Evolutionary conservation across 1,284 basidiomycete genomes (phyloP).

Genomic region (Testicularia cyperi): DNA sequence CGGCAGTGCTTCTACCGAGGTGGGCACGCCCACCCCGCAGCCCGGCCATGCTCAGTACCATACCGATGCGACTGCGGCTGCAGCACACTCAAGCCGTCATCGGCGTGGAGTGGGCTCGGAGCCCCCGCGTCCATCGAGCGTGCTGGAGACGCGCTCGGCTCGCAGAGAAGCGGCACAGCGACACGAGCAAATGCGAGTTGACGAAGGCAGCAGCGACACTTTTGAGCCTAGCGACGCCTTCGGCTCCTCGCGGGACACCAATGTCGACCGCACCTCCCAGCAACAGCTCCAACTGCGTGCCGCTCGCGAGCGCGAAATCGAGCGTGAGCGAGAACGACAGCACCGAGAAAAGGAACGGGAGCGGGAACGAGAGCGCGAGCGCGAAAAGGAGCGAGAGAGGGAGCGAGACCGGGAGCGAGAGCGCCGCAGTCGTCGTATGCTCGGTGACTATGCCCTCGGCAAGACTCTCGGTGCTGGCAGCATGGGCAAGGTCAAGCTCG

Average conservation of each 20-base stretch:
- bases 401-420: constrained; percentile 41
- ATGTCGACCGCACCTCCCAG: constrained; percentile 24
- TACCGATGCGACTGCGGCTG: constrained; percentile 14
- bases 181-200: constrained; percentile 16
- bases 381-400: constrained; percentile 20
- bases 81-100: constrained; percentile 12
- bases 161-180: constrained; percentile 26
- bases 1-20: neutral
- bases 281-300: constrained; percentile 22
- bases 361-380: constrained; percentile 30
- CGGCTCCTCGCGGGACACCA: constrained; percentile 25
- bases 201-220: constrained; percentile 28
- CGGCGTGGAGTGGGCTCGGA: constrained; percentile 30
- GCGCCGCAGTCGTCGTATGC: constrained; percentile 47
- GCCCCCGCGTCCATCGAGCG: constrained; percentile 40
- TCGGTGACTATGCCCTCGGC: constrained; percentile 93
- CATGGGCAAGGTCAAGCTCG: constrained; percentile 99
- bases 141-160: constrained; percentile 34
- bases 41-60: constrained; percentile 16
- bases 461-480: constrained; percentile 96
- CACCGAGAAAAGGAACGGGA: constrained; percentile 11
- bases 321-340: constrained; percentile 12
- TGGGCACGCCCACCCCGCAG: constrained; percentile 8
- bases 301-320: constrained; percentile 14
- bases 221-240: constrained; percentile 26